These are phyloP conservation scores for Herpetospermum pedunculosum DNA, from an alignment of 306 rosid species.

Conservation along the genomic window DNA sequence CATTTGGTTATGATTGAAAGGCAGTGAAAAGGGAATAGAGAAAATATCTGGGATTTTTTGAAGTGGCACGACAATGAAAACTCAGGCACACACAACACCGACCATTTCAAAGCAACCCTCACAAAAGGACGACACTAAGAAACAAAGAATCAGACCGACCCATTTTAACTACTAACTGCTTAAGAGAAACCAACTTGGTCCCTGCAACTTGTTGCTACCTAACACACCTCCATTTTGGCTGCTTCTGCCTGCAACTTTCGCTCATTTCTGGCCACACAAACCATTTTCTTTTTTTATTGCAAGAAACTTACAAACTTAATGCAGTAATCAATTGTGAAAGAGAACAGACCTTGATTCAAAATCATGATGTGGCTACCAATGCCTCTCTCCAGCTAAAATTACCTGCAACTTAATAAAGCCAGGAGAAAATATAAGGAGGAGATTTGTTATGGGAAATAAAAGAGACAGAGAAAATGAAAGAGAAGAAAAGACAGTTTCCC, in stretches of 20 bases:
- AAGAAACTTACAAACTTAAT: not conserved
- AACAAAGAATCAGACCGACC: constrained; percentile 6
- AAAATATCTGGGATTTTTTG: constrained; percentile 4
- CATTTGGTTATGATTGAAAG: not conserved
- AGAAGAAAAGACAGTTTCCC: constrained; percentile 6
- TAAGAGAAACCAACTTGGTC: not conserved
- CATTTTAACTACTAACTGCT: constrained; percentile 7
- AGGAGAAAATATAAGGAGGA: not conserved
- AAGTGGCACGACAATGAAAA: not conserved
- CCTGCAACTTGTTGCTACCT: not conserved
- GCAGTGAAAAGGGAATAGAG: not conserved
- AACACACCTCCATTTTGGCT: not conserved
- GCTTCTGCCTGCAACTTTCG: not conserved
- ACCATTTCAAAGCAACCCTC: not conserved
- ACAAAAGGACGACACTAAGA: not conserved
- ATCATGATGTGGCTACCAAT: not conserved
- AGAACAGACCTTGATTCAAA: not conserved
- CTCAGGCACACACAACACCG: not conserved
- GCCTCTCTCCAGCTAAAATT: not conserved
- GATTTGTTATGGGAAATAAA: not conserved
- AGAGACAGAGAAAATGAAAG: not conserved
- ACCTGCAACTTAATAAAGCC: constrained; percentile 3
- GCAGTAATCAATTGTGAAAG: not conserved
- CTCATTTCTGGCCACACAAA: not conserved
- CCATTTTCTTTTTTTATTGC: not conserved